These are phyloP conservation scores for Aspergillus aculeatinus DNA, from an alignment of 2,329 filamentous ascomycete species.

Conservation along the genomic window DNA sequence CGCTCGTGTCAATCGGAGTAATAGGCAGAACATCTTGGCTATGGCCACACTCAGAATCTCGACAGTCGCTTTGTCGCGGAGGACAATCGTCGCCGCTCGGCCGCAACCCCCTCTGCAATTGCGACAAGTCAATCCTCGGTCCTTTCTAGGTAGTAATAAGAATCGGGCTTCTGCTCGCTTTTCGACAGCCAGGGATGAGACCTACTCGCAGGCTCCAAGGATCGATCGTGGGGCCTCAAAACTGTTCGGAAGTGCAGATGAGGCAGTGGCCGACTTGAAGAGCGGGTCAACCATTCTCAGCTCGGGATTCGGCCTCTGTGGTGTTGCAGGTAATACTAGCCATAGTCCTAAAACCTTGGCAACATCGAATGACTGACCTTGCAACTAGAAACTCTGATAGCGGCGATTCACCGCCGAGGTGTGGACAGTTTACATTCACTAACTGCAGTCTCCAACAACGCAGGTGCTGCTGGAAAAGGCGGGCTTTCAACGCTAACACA, in stretches of 20 bases:
- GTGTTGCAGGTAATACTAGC: constrained; percentile 60
- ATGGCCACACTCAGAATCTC: constrained; percentile 31
- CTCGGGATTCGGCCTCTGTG: constrained; percentile 79
- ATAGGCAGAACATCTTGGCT: neutral
- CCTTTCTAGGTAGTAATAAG: constrained; percentile 1
- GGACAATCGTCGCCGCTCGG: constrained; percentile 22
- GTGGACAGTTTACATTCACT: constrained; percentile 57
- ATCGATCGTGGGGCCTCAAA: constrained; percentile 38
- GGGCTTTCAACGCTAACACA: constrained; percentile 68
- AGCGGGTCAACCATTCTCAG: constrained; percentile 71
- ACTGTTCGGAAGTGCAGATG: constrained; percentile 54
- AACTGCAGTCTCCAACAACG: constrained; percentile 79
- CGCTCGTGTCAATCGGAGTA: neutral
- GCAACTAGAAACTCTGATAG: constrained; percentile 65
- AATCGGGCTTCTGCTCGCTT: constrained; percentile 15
- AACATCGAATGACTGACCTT: neutral
- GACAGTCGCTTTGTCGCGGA: constrained; percentile 25
- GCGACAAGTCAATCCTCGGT: constrained; percentile 15
- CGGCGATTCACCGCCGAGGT: constrained; percentile 62
- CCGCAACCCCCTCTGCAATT: constrained; percentile 23
- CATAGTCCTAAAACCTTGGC: neutral
- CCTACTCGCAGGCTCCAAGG: constrained; percentile 24
- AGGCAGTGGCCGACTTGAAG: constrained; percentile 68
- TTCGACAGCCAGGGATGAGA: constrained; percentile 20
- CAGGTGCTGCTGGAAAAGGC: constrained; percentile 66